Evolutionary conservation across 345 rosid genomes (phyloP).

Genomic region (Heritiera fomes): DNA sequence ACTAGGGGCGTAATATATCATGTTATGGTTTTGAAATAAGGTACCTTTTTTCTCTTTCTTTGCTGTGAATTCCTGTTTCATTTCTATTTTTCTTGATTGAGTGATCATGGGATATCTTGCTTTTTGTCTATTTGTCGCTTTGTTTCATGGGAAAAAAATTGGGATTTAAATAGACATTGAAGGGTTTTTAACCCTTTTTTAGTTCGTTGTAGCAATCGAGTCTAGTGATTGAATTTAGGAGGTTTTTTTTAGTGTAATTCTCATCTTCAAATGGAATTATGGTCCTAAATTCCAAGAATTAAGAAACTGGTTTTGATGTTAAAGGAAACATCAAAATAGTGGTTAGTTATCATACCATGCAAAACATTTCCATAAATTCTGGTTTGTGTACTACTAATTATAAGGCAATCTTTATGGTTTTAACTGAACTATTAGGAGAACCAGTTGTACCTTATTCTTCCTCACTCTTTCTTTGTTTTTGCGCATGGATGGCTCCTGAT

Average conservation of each 20-base stretch:
- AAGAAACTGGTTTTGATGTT: not conserved
- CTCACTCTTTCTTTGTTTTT: not conserved
- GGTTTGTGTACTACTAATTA: not conserved
- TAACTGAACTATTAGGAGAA: not conserved
- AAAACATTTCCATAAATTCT: not conserved
- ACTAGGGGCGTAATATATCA: not conserved
- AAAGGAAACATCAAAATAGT: not conserved
- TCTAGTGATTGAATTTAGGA: not conserved
- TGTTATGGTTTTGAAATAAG: conserved; percentile 19
- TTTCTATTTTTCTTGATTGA: conserved; percentile 6
- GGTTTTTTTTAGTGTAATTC: not conserved
- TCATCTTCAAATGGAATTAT: not conserved
- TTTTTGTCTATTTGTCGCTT: conserved; percentile 13
- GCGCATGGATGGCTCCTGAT: not conserved
- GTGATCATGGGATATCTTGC: not conserved
- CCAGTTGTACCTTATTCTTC: not conserved
- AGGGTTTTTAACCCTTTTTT: not conserved
- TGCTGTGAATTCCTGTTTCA: not conserved
- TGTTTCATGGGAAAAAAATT: not conserved
- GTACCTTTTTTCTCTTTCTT: not conserved
- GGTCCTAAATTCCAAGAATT: not conserved
- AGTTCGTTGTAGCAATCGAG: not conserved
- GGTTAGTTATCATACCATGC: not conserved
- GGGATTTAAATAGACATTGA: not conserved
- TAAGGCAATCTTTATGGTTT: not conserved